Base-by-base conservation (phyloP, 768 basidiomycete genomes). In the Cubamyces lactineus region DNA sequence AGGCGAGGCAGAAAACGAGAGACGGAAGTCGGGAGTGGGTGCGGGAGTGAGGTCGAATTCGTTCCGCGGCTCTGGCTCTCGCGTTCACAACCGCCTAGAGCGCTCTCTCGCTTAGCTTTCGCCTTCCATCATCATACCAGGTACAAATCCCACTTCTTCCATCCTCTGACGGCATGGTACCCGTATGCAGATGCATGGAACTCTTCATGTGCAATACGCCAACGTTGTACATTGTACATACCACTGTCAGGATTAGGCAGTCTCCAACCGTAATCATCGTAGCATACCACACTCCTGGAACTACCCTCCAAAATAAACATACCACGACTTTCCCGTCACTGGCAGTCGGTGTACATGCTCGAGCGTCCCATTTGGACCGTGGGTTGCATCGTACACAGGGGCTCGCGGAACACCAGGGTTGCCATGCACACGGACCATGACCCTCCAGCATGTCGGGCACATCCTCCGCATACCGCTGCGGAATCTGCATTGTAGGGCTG, bases 351-450 rank as follows among this genome's bases (percentile, higher is more conserved):
- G 51, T 19, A 38, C 51, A 41, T 40, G 30, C 38, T 40, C 39
- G 51, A 53, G 51, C 30, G 16, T 40, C 51, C 51, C 38, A 53
- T 39, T 39, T 41, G 23, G 51, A 53, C 51, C 51, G 51, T 53
- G 51, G 28, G 51, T 15, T 13, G 12, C 6, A 23, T 1, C 11
- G 51, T 15, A 2, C 39, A 23, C 38, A 40, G 51, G 51, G 28
- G 39, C 51, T 40, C 11, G 38, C 56, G 30, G 21, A 28, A 12
- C 41, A 28, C 17, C 40, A 15, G 19, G 52, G 52, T 54, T 42
- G 41, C 53, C 53, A 28, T 54, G 53, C 15, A 54, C 38, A 54
- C 41, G 16, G 24, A 19, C 53, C 53, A 43, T 38, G 53, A 42
- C 41, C 40, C 17, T 43, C 42, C 53, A 54, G 53, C 53, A 43